Base-by-base conservation (phyloP, 1,139 yeast genomes). In the Suhomyces anneliseae region DNA sequence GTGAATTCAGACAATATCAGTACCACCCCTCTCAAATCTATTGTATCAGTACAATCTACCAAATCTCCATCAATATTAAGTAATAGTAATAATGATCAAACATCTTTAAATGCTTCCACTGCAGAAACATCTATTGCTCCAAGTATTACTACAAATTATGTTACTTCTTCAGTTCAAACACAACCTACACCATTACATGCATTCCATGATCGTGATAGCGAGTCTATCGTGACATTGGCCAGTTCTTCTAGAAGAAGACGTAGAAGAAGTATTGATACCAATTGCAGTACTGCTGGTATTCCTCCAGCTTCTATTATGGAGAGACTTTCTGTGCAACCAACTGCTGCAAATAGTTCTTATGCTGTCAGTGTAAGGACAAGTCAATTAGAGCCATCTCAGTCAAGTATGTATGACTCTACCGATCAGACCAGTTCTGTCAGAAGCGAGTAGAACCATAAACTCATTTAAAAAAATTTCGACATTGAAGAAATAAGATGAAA, bases 281-380 rank as follows among this genome's bases (percentile, higher is more conserved):
- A 79, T 54, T 77, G 85, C 39, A 79, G 84, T 51, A 78, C 84
- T 2, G 69, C 81, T 9, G 85, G 85, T 0, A 82, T 82, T n/a
- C 80, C 86, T 1, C 86, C 87, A 0, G 84, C 85, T 2, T 79
- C 84, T 50, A 81, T 82, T 9, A 66, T 81, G 69, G 86, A 81
- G 51, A 65, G 85, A 48, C 65, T 76, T 36, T 62, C 69, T 24
- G 69, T 69, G 15, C 66, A 65, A 32, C 71, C 71, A 6, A 64
- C 61, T 4, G 61, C 71, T 15, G 70, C 64, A 19, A 62, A 57
- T 45, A 61, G 69, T 46, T 48, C 59, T 4, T 65, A 66, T 45
- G 68, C 72, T 7, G 58, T 57, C 15, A 66, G 71, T 45, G 58
- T 64, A 34, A 50, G 70, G 42, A 58, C 61, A 6, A 65, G 68